Base-by-base conservation (phyloP, 768 basidiomycete species). In the Mycena vitilis region DNA sequence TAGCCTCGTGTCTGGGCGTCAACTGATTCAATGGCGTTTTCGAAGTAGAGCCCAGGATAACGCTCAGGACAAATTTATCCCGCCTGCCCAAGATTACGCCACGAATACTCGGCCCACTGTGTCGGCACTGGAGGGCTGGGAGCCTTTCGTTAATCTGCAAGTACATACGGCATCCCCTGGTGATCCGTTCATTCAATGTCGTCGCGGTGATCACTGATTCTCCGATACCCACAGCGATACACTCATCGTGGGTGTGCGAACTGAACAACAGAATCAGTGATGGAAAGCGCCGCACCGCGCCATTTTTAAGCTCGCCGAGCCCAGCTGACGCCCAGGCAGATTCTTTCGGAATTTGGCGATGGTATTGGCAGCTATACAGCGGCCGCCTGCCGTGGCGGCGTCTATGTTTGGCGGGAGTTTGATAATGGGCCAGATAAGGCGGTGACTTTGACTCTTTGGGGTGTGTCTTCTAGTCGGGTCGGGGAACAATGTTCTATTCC, bases 181-280 rank as follows among this genome's bases (percentile, higher is more conserved):
- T 66, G 65, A 66, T 66, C 65, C 65, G 65, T 54, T 34, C 36
- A 52, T 45, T 25, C 48, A 52, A 59, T 44, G 53, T 55, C 53
- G 30, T 40, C 16, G 40, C 65, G 58, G 52, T 59, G 65, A 66
- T 54, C 48, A 40, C 48, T 42, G 65, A 30, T 65, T 60, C 58
- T 66, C 63, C 48, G 63, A 47, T 45, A 18, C 22, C 10, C 38
- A 22, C 20, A 13, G 37, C 11, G 48, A 63, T 54, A 57, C 63
- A 64, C 49, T 58, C 2, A 45, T 22, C 63, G 63, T 65, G 63
- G 56, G 63, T 65, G 56, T 65, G 63, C 40, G 63, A 57, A 59
- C 56, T 44, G 49, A 48, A 65, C 52, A 57, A 52, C 56, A 52
- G 49, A 48, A 65, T 58, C 63, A 59, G 20, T 65, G 47, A 65